These are phyloP conservation scores for Nakaseomyces glabratus DNA, from an alignment of 1,139 yeast genomes.

Conservation along the genomic window DNA sequence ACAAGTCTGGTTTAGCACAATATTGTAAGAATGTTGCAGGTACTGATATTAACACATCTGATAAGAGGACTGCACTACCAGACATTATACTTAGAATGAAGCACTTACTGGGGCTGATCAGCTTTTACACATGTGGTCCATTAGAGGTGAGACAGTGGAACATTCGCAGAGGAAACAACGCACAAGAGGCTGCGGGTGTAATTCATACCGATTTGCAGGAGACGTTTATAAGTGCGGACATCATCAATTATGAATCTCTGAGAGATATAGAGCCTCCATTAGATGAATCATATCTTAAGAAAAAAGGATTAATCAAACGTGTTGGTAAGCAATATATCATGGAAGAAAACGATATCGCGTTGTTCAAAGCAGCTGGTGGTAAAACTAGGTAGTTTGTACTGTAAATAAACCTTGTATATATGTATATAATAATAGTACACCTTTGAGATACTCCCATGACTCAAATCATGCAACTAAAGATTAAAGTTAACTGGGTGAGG, in stretches of 20 bases:
- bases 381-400: conserved; percentile 28
- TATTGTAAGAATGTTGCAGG: conserved; percentile 14
- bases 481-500: neutral
- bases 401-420: conserved; percentile 8
- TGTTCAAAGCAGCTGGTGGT: conserved; percentile 46
- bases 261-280: conserved; percentile 32
- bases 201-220: conserved; percentile 83
- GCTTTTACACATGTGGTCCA: conserved; percentile 88
- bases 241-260: conserved; percentile 49
- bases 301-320: conserved; percentile 43
- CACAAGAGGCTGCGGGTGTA: conserved; percentile 90
- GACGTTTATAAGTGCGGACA: conserved; percentile 73
- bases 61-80: conserved; percentile 34
- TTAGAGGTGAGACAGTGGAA: conserved; percentile 93
- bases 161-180: conserved; percentile 63
- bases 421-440: conserved; percentile 8
- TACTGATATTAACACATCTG: conserved; percentile 35
- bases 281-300: conserved; percentile 32
- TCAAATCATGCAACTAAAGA: neutral
- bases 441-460: neutral
- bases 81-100: conserved; percentile 55
- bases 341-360: conserved; percentile 69
- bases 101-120: conserved; percentile 56
- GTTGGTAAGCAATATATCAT: conserved; percentile 66
- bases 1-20: conserved; percentile 22